phyloP scores from a whole-genome alignment of 1,284 basidiomycete genomes.

The Ceratobasidium theobromae region DNA sequence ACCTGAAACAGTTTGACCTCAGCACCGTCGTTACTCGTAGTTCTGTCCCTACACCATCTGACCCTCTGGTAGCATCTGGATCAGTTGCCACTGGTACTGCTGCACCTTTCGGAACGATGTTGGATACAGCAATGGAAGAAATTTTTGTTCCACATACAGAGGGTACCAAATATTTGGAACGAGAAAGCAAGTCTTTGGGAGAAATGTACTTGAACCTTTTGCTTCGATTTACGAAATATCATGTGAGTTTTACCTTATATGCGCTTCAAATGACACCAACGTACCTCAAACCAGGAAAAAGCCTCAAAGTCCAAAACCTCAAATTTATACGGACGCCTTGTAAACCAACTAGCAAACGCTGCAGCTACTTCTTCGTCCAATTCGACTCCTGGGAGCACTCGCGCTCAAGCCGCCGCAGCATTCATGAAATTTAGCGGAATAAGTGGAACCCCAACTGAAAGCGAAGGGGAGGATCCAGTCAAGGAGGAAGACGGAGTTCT shows the following conservation, averaged over 20 bases:
- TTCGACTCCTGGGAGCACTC: slow-evolving; percentile 31
- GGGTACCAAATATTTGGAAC: slow-evolving; percentile 88
- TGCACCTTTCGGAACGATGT: slow-evolving; percentile 68
- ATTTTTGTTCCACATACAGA: slow-evolving; percentile 94
- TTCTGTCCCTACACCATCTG: slow-evolving; percentile 32
- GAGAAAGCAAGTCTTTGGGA: slow-evolving; percentile 84
- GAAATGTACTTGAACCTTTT: slow-evolving; percentile 81
- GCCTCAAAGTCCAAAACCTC: slow-evolving; percentile 81
- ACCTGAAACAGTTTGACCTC: slow-evolving; percentile 90
- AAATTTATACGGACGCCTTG: slow-evolving; percentile 86
- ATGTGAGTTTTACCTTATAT: slow-evolving; percentile 58
- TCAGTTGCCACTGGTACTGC: slow-evolving; percentile 26
- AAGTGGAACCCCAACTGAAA: slow-evolving; percentile 40
- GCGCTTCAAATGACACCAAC: background rate
- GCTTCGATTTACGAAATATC: slow-evolving; percentile 80
- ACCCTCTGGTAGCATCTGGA: slow-evolving; percentile 8
- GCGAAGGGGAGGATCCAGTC: slow-evolving; percentile 60
- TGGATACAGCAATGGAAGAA: slow-evolving; percentile 95
- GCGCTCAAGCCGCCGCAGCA: slow-evolving; percentile 71
- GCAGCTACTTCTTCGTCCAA: slow-evolving; percentile 60
- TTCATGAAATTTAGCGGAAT: slow-evolving; percentile 83
- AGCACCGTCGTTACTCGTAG: slow-evolving; percentile 62
- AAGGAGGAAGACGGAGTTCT: slow-evolving; percentile 81
- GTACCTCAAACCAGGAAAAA: slow-evolving; percentile 55
- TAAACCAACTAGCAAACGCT: slow-evolving; percentile 83